Conservation (phyloP, 805 yeast genomes). For the Metschnikowia borealis region DNA sequence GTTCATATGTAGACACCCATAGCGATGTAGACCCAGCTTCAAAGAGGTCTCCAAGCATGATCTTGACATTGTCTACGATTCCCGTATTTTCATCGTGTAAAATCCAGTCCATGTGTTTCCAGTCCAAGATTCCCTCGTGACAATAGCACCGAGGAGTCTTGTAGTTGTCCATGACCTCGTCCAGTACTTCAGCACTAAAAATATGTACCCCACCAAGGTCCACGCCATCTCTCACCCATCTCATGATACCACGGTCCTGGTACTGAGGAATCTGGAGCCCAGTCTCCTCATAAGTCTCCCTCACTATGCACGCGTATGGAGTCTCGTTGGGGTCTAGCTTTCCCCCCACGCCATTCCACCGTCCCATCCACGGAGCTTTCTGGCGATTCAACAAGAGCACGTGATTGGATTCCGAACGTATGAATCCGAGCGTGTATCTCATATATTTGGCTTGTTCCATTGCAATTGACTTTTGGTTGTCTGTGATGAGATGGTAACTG, state of each 20-base stretch:
- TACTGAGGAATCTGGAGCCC: constrained; percentile 30
- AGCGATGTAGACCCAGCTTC: constrained; percentile 20
- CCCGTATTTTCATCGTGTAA: constrained; percentile 34
- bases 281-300: constrained; percentile 42
- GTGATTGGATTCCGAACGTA: constrained; percentile 29
- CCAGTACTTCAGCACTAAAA: constrained; percentile 33
- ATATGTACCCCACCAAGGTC: constrained; percentile 37
- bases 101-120: constrained; percentile 38
- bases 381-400: constrained; percentile 37
- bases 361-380: constrained; percentile 45
- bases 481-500: neutral
- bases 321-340: constrained; percentile 34
- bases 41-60: constrained; percentile 24
- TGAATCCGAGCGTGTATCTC: constrained; percentile 26
- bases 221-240: constrained; percentile 28
- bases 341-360: constrained; percentile 48
- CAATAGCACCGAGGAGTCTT: constrained; percentile 28
- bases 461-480: neutral
- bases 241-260: constrained; percentile 30
- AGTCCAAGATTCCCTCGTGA: constrained; percentile 42
- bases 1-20: constrained; percentile 26
- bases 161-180: constrained; percentile 22
- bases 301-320: constrained; percentile 36
- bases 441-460: constrained; percentile 9
- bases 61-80: constrained; percentile 36